These are phyloP conservation scores for Aspergillus sp. DNA, from an alignment of 2,329 filamentous ascomycete genomes.

Conservation along the genomic window DNA sequence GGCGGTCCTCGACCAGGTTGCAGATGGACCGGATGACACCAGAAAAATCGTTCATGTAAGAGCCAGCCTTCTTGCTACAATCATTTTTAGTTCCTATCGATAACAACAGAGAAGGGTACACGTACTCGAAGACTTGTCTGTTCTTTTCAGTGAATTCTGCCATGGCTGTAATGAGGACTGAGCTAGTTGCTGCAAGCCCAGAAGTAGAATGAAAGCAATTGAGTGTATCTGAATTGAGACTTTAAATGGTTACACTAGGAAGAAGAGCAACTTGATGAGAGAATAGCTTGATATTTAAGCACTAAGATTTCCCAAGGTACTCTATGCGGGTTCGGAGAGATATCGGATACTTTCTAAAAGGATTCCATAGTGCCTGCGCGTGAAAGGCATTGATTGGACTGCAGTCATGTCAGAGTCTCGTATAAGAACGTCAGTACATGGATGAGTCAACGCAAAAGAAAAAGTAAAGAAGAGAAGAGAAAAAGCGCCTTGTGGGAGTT, in stretches of 20 bases:
- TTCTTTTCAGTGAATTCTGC: constrained; percentile 32
- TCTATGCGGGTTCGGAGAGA: constrained; percentile 19
- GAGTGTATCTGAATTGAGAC: neutral
- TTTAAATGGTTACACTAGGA: neutral
- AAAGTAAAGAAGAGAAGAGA: neutral
- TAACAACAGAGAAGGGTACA: neutral
- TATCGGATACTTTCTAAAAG: constrained; percentile 23
- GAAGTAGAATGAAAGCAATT: neutral
- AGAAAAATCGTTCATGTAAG: constrained; percentile 53
- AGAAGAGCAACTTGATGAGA: neutral
- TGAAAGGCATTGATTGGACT: neutral
- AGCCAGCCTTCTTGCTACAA: constrained; percentile 46
- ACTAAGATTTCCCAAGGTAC: neutral
- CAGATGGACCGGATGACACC: constrained; percentile 51
- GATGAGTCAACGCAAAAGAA: neutral
- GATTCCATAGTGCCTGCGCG: neutral
- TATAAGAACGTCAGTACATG: neutral
- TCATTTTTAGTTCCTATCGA: neutral
- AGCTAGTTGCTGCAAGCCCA: neutral
- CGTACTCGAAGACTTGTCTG: constrained; percentile 37
- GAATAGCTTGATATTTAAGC: neutral
- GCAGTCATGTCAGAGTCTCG: neutral
- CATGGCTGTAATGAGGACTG: constrained; percentile 16
- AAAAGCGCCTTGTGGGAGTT: neutral
- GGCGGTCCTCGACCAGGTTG: constrained; percentile 46